A percentile compares a stretch with the other conserved stretches of the same genome.
These are phyloP conservation scores for Cladophialophora exuberans DNA, from an alignment of 2,329 filamentous ascomycete genomes.

Conservation along the genomic window DNA sequence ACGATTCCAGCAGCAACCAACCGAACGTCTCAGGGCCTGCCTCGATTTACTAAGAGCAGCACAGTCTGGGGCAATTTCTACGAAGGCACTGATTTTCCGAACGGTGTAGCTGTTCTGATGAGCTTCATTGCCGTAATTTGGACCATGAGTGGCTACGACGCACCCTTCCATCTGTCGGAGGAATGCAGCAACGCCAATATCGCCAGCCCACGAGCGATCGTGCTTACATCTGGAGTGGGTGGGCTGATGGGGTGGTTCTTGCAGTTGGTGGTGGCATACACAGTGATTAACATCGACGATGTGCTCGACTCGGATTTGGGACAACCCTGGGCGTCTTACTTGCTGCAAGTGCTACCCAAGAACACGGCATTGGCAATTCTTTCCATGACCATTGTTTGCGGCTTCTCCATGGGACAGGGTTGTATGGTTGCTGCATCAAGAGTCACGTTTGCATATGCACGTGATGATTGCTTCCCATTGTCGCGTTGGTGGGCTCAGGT, in stretches of 20 bases:
- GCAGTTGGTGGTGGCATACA: slow-evolving; percentile 75
- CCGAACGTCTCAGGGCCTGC: slow-evolving; percentile 53
- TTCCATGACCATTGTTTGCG: slow-evolving; percentile 67
- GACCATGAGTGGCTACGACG: slow-evolving; percentile 70
- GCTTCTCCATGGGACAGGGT: slow-evolving; percentile 73
- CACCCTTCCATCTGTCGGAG: slow-evolving; percentile 72
- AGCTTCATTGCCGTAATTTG: slow-evolving; percentile 71
- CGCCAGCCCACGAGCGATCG: slow-evolving; percentile 71
- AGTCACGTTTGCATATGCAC: slow-evolving; percentile 73
- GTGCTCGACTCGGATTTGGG: slow-evolving; percentile 65
- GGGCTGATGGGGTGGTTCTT: slow-evolving; percentile 72
- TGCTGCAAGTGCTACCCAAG: slow-evolving; percentile 66
- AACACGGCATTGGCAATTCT: slow-evolving; percentile 66
- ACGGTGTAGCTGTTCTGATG: slow-evolving; percentile 71
- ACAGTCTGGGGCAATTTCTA: slow-evolving; percentile 70
- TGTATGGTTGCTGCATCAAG: slow-evolving; percentile 69
- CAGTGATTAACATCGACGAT: slow-evolving; percentile 64
- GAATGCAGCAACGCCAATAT: slow-evolving; percentile 75
- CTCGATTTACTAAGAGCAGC: slow-evolving; percentile 61
- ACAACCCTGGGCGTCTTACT: slow-evolving; percentile 71
- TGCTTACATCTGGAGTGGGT: slow-evolving; percentile 68
- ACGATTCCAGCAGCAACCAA: slow-evolving; percentile 66
- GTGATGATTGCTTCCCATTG: slow-evolving; percentile 70
- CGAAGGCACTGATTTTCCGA: slow-evolving; percentile 67
- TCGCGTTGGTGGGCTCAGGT: slow-evolving; percentile 63